Percentiles rank a stretch among this genome's conserved stretches.
Evolutionary conservation across 2,329 filamentous ascomycete species (phyloP).

Genomic region (Alternaria ventricosa): DNA sequence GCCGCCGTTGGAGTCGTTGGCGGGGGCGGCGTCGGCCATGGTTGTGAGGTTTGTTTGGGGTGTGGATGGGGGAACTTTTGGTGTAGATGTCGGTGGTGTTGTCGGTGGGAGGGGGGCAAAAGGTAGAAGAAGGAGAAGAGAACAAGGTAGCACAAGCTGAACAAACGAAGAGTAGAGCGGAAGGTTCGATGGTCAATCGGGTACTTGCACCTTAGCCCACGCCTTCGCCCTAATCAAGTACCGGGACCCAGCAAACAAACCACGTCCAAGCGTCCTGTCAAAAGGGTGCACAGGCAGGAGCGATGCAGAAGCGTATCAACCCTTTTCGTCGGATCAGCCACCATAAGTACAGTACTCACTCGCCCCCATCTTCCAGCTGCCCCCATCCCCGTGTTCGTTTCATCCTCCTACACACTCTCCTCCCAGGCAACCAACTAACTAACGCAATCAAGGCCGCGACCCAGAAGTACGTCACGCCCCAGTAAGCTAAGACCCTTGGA

Average conservation of each 20-base stretch:
- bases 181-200: background rate
- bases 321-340: background rate
- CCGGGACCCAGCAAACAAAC: background rate
- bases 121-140: background rate
- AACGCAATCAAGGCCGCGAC: background rate
- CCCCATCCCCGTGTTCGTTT: background rate
- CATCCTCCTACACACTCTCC: background rate
- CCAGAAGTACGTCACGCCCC: constrained; percentile 6
- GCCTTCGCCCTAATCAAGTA: background rate
- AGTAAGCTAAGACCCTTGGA: background rate
- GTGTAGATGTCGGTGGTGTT: background rate
- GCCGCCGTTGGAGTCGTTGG: constrained; percentile 58
- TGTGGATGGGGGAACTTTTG: background rate
- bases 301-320: background rate
- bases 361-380: background rate
- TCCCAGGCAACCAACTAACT: background rate
- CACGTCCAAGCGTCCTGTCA: background rate
- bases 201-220: background rate
- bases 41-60: background rate
- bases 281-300: background rate
- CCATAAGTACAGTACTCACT: background rate
- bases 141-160: background rate
- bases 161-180: background rate
- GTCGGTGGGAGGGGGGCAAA: background rate
- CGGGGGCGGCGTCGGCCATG: constrained; percentile 16